Percentiles rank a stretch among this genome's conserved stretches.
phyloP scores from a whole-genome alignment of 768 basidiomycete species.

The Neoboletus subvelutipes region DNA sequence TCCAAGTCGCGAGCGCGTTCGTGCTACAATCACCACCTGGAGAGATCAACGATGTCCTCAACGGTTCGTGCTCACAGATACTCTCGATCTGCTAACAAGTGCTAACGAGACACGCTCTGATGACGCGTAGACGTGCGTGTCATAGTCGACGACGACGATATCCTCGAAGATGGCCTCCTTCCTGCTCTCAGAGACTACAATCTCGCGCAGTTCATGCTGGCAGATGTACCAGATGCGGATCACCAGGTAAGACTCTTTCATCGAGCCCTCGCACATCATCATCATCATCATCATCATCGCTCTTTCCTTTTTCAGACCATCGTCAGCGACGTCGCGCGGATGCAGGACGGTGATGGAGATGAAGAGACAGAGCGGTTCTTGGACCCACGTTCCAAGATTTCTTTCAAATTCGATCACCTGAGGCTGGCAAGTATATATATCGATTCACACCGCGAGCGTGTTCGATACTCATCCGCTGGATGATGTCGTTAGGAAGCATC shows the following conservation, averaged over 20 bases:
- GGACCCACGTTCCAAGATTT: conserved; percentile 77
- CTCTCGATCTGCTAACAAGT: not conserved
- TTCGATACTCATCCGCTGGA: conserved; percentile 1
- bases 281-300: too few species aligned
- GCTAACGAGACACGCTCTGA: conserved; percentile 8
- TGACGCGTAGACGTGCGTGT: conserved; percentile 73
- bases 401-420: conserved; percentile 84
- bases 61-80: conserved; percentile 50
- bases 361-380: conserved; percentile 68
- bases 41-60: conserved; percentile 95
- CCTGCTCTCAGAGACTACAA: conserved; percentile 86
- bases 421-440: conserved; percentile 56
- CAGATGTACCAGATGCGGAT: conserved; percentile 73
- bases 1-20: conserved; percentile 72
- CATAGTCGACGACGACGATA: conserved; percentile 84
- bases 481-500: conserved; percentile 62
- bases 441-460: conserved; percentile 1
- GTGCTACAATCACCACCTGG: conserved; percentile 91
- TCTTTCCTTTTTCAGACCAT: conserved; percentile 68
- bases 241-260: conserved; percentile 61
- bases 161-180: conserved; percentile 73
- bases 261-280: not conserved
- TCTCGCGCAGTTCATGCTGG: conserved; percentile 80
- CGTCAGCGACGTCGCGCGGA: conserved; percentile 69
- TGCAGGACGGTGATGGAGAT: conserved; percentile 41